Evolutionary conservation across 805 yeast species (phyloP), one percentile per base, ranked within the genome.

Genomic region (Barnettozyma californica): DNA sequence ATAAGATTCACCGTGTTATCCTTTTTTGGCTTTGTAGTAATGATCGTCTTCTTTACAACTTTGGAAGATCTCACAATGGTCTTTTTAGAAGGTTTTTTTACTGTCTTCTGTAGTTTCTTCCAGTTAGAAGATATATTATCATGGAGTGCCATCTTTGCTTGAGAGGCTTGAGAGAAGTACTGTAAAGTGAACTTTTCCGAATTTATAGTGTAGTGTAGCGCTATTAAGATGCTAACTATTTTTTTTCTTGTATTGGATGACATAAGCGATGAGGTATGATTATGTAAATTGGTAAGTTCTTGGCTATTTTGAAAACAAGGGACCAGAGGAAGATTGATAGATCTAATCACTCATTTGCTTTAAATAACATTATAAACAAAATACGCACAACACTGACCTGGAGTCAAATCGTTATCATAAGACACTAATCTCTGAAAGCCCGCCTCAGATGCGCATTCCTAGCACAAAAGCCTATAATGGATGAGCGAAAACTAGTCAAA

Each of bases 121-220:
- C 52, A 49, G 43, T 45, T 49, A 5, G 46, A 49, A 27, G 52
- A 49, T 7, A 49, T 11, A 25, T 49, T 42, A 16, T 49, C 52
- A 5, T 39, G 42, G 11, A 49, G 43, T 3, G 47, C 45, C 52
- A 49, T n/a, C n/a, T n/a, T n/a, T 49, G n/a, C 13, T 43, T 29
- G 33, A 29, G n/a, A n/a, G n/a, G n/a, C n/a, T 8, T 13, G 7
- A 5, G 11, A 13, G 16, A 16, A 29, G 16, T 13, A 29, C 33
- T 29, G n/a, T 6, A 11, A 13, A 3, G 33, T 29, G 7, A 29
- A 16, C 16, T 13, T 29, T 29, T n/a, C n/a, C 11, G 3, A 16
- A 23, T 23, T 5, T 23, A 23, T 8, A 23, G 25, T 23, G 7
- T 23, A 23, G 25, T 23, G 25, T 23, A 23, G 25, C 8, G 25